Conservation (phyloP, 176 grass and related monocot species). For the Otatea glauca region DNA sequence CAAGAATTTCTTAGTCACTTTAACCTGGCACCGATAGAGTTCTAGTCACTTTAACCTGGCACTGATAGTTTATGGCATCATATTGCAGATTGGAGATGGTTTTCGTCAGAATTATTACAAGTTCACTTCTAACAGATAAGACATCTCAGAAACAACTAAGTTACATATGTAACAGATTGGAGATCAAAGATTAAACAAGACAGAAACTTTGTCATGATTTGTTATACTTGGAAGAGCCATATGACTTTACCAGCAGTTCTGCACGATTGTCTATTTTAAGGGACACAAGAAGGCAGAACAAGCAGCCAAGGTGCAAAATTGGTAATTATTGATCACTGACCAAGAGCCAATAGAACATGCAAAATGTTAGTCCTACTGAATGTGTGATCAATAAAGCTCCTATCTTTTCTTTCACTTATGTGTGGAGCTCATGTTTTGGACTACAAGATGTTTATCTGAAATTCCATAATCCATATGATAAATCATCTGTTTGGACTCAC, state of each 20-base stretch:
- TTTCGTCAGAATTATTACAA: neutral
- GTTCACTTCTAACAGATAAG: neutral
- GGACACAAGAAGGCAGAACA: neutral
- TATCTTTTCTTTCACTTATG: neutral
- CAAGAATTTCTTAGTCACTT: conserved; percentile 16
- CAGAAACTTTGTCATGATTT: neutral
- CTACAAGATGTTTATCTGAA: neutral
- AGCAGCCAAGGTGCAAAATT: neutral
- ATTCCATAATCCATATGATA: neutral
- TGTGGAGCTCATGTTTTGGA: neutral
- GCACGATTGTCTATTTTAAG: neutral
- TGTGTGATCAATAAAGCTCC: neutral
- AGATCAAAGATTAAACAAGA: neutral
- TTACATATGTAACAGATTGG: neutral
- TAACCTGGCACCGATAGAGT: neutral
- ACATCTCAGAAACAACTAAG: neutral
- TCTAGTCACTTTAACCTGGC: neutral
- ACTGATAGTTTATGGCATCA: neutral
- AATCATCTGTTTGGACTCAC: neutral
- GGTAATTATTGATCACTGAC: neutral
- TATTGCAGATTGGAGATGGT: neutral
- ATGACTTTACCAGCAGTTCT: conserved; percentile 10
- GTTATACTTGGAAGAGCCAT: neutral
- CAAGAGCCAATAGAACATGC: neutral
- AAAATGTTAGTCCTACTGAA: conserved; percentile 18